A percentile compares a stretch with the other conserved stretches of the same genome.
These are phyloP conservation scores for Hibiscus tridactylites DNA, from an alignment of 345 rosid species.

Conservation along the genomic window DNA sequence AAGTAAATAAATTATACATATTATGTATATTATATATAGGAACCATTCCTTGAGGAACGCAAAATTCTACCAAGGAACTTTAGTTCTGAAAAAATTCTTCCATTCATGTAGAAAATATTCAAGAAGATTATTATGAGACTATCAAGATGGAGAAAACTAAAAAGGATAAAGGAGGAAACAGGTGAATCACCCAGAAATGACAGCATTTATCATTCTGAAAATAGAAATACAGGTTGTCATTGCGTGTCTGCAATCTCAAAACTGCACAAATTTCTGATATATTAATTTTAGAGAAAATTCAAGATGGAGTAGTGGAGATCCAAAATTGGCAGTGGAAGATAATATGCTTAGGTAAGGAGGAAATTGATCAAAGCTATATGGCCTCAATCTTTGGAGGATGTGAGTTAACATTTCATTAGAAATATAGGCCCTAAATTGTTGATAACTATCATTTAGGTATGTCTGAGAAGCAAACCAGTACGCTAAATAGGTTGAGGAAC, in stretches of 20 bases:
- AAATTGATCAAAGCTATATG: no score
- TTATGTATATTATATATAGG: no score
- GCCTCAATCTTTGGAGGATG: no score
- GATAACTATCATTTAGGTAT: no score
- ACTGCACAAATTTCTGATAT: background rate
- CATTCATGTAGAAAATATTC: background rate
- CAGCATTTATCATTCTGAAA: background rate
- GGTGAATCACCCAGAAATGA: background rate
- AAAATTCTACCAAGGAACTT: background rate
- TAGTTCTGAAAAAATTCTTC: background rate
- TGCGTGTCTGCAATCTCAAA: background rate
- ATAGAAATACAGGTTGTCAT: background rate
- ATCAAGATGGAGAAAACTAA: background rate
- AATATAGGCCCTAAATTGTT: no score
- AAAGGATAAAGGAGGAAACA: background rate
- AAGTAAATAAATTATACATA: no score
- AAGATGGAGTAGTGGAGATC: background rate
- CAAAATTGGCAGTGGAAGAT: no score
- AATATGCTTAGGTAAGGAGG: no score
- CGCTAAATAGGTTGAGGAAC: background rate
- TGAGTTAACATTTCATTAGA: no score
- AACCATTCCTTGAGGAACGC: background rate
- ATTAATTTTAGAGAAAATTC: background rate
- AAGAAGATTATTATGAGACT: background rate
- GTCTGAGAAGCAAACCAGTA: no score